phyloP scores from a whole-genome alignment of 1,139 yeast species.

The Yueomyces sp. region DNA sequence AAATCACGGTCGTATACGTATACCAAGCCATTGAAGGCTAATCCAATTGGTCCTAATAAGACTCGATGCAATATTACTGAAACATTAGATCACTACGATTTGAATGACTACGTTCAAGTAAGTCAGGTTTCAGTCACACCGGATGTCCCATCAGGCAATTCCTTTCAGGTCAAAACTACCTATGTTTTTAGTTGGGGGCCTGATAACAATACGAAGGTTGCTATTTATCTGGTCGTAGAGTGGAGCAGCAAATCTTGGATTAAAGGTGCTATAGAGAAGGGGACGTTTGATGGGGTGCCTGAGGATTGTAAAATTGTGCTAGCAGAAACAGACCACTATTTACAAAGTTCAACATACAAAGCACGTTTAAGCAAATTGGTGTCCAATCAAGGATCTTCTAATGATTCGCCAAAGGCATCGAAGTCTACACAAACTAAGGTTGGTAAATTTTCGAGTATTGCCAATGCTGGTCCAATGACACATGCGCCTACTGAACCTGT shows the following conservation, averaged over 20 bases:
- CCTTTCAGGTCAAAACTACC: conserved; percentile 63
- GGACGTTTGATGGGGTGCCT: conserved; percentile 53
- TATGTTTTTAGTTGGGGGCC: conserved; percentile 54
- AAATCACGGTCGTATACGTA: conserved; percentile 51
- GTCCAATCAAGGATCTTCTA: not conserved
- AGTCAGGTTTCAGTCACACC: conserved; percentile 71
- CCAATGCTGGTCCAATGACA: conserved; percentile 40
- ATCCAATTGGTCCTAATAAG: conserved; percentile 81
- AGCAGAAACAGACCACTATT: not conserved
- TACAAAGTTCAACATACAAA: not conserved
- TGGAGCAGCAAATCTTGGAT: conserved; percentile 54
- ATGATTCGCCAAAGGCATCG: not conserved
- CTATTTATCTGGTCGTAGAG: conserved; percentile 57
- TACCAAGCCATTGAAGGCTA: conserved; percentile 64
- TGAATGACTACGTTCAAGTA: conserved; percentile 44
- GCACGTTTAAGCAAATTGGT: not conserved
- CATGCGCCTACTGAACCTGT: conserved; percentile 43
- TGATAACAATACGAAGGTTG: conserved; percentile 52
- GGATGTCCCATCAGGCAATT: conserved; percentile 86
- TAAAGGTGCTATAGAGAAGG: conserved; percentile 43
- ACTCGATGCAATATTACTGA: conserved; percentile 73
- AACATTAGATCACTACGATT: conserved; percentile 46
- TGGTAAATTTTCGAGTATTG: conserved; percentile 15
- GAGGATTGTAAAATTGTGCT: conserved; percentile 27
- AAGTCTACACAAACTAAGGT: not conserved